Base-by-base conservation (phyloP, 192 early-diverging fungal genomes). In the Backusella psychrophila region DNA sequence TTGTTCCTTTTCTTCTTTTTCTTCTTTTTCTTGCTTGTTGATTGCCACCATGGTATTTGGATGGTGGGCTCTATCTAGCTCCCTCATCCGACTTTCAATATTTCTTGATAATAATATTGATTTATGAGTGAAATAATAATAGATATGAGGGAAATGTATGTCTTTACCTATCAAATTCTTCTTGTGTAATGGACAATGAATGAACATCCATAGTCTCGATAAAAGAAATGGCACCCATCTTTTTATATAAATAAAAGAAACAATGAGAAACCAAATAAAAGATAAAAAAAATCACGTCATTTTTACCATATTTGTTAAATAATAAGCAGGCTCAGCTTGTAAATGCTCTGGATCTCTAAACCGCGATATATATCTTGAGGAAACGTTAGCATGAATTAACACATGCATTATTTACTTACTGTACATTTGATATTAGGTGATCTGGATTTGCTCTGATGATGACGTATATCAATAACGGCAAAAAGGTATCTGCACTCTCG, bases 401-500 rank as follows among this genome's bases (percentile, higher is more conserved):
- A 31, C n/a, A 14, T 14, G 33, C 26, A 9, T n/a, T 26, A 6
- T 6, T 4, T 38, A 83, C 86, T 63, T 85, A 94, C 91, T 93
- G 91, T 70, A 95, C 85, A 77, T 95, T 95, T 39, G 94, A 95
- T 26, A 94, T 89, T 26, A 95, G 85, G 49, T 91, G 81, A 4
- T 91, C 89, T 44, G 94, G 94, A 49, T 90, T 91, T 31, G 93
- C 85, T 12, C 84, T 85, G 29, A 95, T 80, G 6, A 94, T 89
- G n/a, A 94, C 91, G 76, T 87, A 95, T 42, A 95, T 94, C 7
- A 95, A 85, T 15, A 93, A 84, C 0, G 94, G 94, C 26, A 95
- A 79, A 74, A 95, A 93, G 19, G 85, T 85, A 74, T 95, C 93
- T 0, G 94, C 94, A 0, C 91, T 89, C 56, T 88, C 89, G 71